Conservation (phyloP, 352 stramenopile genomes). For the Halophytophthora polymorphica region DNA sequence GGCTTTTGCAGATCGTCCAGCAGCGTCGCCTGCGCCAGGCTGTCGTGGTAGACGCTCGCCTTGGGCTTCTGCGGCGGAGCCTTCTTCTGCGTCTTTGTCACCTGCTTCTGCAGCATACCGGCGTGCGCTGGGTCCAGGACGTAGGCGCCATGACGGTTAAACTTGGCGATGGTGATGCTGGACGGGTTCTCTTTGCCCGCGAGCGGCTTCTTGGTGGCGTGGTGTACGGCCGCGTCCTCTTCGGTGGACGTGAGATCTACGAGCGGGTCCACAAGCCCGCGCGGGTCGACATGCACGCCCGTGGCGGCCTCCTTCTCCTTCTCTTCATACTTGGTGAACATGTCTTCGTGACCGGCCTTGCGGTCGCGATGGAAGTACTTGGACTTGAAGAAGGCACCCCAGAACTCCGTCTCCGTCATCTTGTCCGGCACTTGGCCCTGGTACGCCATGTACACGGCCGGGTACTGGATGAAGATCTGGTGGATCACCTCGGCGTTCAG, state of each 20-base stretch:
- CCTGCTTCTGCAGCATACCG: slow-evolving; percentile 44
- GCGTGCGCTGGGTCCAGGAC: slow-evolving; percentile 73
- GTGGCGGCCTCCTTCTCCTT: slow-evolving; percentile 62
- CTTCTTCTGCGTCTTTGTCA: slow-evolving; percentile 12
- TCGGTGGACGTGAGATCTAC: slow-evolving; percentile 75
- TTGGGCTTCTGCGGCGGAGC: slow-evolving; percentile 48
- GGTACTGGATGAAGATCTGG: slow-evolving; percentile 90
- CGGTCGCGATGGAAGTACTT: slow-evolving; percentile 88
- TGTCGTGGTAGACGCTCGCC: slow-evolving; percentile 46
- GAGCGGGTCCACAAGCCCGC: slow-evolving; percentile 69
- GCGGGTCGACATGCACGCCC: slow-evolving; percentile 44
- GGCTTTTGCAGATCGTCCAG: slow-evolving; percentile 71
- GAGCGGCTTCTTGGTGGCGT: slow-evolving; percentile 26
- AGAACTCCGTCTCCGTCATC: slow-evolving; percentile 89
- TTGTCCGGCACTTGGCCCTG: slow-evolving; percentile 83
- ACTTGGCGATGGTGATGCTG: slow-evolving; percentile 82
- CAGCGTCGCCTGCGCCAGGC: slow-evolving; percentile 53
- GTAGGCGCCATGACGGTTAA: slow-evolving; percentile 81
- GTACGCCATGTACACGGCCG: slow-evolving; percentile 82
- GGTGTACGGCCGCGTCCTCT: slow-evolving; percentile 51
- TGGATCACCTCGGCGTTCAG: slow-evolving; percentile 88
- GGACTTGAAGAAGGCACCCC: slow-evolving; percentile 85
- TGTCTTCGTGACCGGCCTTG: slow-evolving; percentile 76
- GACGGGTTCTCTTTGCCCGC: slow-evolving; percentile 46
- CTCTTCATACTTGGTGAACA: slow-evolving; percentile 85